Conservation (phyloP, 768 basidiomycete genomes). For the Trametes cingulata region DNA sequence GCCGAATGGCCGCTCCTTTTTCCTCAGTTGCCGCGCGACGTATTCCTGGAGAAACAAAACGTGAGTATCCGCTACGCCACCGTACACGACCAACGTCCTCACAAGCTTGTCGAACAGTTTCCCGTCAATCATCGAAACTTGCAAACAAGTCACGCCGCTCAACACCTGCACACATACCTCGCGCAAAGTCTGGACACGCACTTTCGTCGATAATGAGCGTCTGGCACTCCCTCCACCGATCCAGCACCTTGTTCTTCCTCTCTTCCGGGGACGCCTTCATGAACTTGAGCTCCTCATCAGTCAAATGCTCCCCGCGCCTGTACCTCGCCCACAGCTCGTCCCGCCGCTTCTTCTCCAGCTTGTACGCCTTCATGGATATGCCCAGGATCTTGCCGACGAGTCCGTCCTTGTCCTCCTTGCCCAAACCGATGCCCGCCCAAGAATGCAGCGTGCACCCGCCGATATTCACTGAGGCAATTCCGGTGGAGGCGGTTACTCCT, state of each 20-base stretch:
- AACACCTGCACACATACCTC: neutral
- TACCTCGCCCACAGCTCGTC: neutral
- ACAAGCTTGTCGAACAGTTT: constrained; percentile 80
- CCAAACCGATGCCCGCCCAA: constrained; percentile 81
- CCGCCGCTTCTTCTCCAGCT: constrained; percentile 4
- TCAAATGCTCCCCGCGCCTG: neutral
- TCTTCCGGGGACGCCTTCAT: neutral
- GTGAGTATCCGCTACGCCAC: constrained; percentile 19
- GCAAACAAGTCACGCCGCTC: neutral
- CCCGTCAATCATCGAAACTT: constrained; percentile 92
- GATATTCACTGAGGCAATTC: constrained; percentile 81
- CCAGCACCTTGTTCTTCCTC: constrained; percentile 35
- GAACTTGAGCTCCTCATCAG: neutral
- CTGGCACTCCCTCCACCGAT: constrained; percentile 61
- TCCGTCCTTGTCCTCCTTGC: constrained; percentile 52
- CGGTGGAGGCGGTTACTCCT: constrained; percentile 81
- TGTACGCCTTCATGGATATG: constrained; percentile 30
- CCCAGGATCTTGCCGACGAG: constrained; percentile 56
- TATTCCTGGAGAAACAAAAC: constrained; percentile 43
- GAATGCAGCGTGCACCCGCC: constrained; percentile 77
- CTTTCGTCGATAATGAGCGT: constrained; percentile 87
- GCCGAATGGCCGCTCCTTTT: constrained; percentile 65
- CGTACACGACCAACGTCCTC: constrained; percentile 7
- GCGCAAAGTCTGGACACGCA: constrained; percentile 29
- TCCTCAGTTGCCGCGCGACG: constrained; percentile 61